Evolutionary conservation across 192 early-diverging fungal species (phyloP), one percentile per base, ranked within the genome.

Genomic region (Coemansia sp.): DNA sequence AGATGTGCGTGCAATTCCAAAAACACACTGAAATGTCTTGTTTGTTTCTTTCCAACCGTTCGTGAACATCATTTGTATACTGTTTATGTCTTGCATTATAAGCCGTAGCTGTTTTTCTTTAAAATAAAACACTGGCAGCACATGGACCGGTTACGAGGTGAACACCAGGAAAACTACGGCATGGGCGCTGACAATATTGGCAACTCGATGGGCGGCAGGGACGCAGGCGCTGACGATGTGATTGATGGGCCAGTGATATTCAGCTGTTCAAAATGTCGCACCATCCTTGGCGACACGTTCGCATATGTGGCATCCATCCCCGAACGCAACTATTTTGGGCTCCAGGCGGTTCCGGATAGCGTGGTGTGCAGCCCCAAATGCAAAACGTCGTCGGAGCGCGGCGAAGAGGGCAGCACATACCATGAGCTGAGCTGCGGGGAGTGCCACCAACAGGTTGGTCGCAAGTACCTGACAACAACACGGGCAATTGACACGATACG

Each of bases 181-280:
- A 53, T 52, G 38, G 52, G 66, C 21, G 61, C 53, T 1, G 66
- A 74, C 30, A 59, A 62, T 45, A 73, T 49, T 15, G 44, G 63
- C 24, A 72, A 62, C 60, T 21, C 55, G 21, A 26, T 43, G 36
- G 56, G 46, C 18, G 56, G 59, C 44, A 55, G 57, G 20, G 57
- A 59, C 15, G 24, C 51, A 53, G 66, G 58, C 41, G 45, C 46
- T 15, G 78, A 76, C 24, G 73, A 73, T 20, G 67, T 68, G 20
- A 81, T 81, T 41, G 75, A 81, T 38, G 74, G 74, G 8, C 78
- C 78, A 0, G 63, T 81, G 0, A 69, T 81, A 18, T 72, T 81
- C n/a, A 81, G 78, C 67, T 81, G 78, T n/a, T 58, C 63, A 33
- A 81, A 76, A 35, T 81, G 78, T 64, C 66, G 78, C 12, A 81